Base-by-base conservation (phyloP, 495 filamentous ascomycete species). In the Trichoderma asperelloides region DNA sequence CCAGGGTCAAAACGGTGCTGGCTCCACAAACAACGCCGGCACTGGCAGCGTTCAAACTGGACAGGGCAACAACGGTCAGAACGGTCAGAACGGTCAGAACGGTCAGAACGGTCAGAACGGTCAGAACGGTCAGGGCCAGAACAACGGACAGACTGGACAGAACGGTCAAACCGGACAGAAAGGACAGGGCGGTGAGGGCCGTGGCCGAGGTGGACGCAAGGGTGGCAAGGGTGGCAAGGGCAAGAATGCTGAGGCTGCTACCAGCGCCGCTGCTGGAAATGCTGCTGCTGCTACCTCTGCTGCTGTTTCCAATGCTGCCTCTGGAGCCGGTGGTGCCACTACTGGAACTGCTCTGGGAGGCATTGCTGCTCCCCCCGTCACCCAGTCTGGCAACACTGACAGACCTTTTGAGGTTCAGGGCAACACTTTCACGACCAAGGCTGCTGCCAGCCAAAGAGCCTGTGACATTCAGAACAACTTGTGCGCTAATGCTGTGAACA, bases 321-420 rank as follows among this genome's bases (percentile, higher is more conserved):
- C 45, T 15, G 62, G 27, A 5, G 63, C 64, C 13, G 63, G 65
- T 27, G 40, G 63, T 13, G 67, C 66, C 62, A 23, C 55, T 5
- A 63, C 51, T 62, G 45, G 45, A 55, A 60, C 51, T 33, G 71
- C 73, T 64, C 68, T 78, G 62, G 76, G 65, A 64, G 77, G 78
- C 39, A 71, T 76, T 66, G 66, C 70, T 8, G 73, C 74, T n/a
- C 78, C 77, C 15, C 71, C 72, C 0, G 68, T 79, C 28, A 68
- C 68, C 51, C 74, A 82, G 69, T 77, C 77, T n/a, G 76, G 78
- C 28, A 74, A 82, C 65, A 69, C 72, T 2, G 74, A 67, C 8
- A 72, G 82, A 43, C 81, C 82, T 60, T 85, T 86, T 74, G 28
- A 65, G 33, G 83, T 86, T 49, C 78, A 79, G 71, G 83, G 80